Evolutionary conservation across 176 grass and related monocot genomes (phyloP), one percentile per base, ranked within the genome.

Genomic region (Musa schizocarpa): DNA sequence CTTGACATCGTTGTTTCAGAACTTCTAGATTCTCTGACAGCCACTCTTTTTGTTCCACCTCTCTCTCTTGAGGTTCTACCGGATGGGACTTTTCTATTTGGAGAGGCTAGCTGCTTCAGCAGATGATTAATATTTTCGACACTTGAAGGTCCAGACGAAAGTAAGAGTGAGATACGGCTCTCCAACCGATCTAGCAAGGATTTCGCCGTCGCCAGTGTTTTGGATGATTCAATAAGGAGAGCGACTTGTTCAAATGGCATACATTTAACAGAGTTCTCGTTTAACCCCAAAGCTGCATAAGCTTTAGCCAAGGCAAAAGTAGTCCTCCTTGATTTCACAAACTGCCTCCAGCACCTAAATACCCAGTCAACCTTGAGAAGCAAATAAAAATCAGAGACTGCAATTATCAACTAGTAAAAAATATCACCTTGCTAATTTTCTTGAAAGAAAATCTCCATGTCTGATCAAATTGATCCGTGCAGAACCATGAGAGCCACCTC

Each of bases 191-290:
- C 88, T 59, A 99, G 88, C 55, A 99, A 72, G 82, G 87, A 83
- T 65, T 99, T 99, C 14, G 88, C 79, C 1, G 74, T 79, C 61
- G 84, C 75, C 74, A 94, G 88, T 78, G 83, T 84, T 50, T 23
- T 51, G 67, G 90, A 73, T 49, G 95, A 94, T 79, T 89, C 86
- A 51, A 99, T 99, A 65, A 74, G 69, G 73, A 92, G 74, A 68
- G 88, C 95, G 62, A 99, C 75, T 58, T 91, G 85, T 76, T 99
- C 95, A 77, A 99, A 99, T 56, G 86, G 91, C 95, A 92, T 99
- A 61, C 70, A 82, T 65, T 92, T 92, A 27, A 91, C 88, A 63
- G 95, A 86, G 57, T 87, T 89, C 68, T 88, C 86, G 67, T 89
- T 89, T 63, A 99, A 80, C 71, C 78, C 82, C 63, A 99, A 85